Evolutionary conservation across 805 yeast genomes (phyloP), one percentile per base, ranked within the genome.

Genomic region (Candida argentea): DNA sequence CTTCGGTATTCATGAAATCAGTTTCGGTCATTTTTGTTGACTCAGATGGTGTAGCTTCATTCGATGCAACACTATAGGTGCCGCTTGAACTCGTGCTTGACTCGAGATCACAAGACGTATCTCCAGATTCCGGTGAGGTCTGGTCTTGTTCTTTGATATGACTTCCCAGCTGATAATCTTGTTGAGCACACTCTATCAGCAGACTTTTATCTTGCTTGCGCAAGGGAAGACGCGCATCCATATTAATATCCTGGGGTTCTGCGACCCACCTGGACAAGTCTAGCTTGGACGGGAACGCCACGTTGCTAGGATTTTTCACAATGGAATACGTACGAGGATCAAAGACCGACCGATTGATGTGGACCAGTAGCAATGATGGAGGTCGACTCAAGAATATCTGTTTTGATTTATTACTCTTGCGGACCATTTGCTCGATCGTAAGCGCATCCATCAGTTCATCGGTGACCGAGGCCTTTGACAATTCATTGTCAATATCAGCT

Each of bases 281-380:
- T 34, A 89, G 57, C 24, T 65, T 60, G 23, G 71, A 44, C 3
- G 94, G 89, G 57, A 86, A 86, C 7, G 70, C 53, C n/a, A 89
- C 89, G 28, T 73, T 70, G 4, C 95, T 79, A 27, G 82, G 73
- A 49, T 87, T 87, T 50, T 89, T 89, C 38, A 83, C 70, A 16
- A 85, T 80, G 63, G 70, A 72, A 35, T 82, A 91, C 0, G 94
- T 81, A 31, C 72, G 61, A 31, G 91, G 83, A 51, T 89, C 96
- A 52, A 86, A 89, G 9, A 84, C 95, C 2, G 95, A 84, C 46
- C 98, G 71, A 50, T 89, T 89, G 37, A 89, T 80, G 51, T 91
- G 97, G 24, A 89, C 69, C 30, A 89, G 73, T 25, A 89, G 61
- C 31, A 84, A 65, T 7, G 86, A 79, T 1, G 96, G 94, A 0